phyloP scores from a whole-genome alignment of 1,139 yeast genomes.

The Taphrina sp. region DNA sequence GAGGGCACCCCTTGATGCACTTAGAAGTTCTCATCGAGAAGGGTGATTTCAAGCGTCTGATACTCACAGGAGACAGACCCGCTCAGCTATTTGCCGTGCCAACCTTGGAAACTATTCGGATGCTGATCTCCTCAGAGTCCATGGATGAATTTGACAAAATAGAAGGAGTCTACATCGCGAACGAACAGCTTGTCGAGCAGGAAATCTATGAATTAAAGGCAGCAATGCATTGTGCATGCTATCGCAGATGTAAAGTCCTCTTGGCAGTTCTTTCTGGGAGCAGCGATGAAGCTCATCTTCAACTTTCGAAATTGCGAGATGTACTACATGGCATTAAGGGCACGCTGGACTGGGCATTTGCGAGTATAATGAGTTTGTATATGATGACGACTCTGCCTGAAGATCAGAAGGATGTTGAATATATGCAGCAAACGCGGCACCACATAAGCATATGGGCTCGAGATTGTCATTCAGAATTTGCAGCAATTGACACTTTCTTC shows the following conservation, averaged over 20 bases:
- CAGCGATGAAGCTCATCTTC: neutral
- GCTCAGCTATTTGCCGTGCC: neutral
- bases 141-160: neutral
- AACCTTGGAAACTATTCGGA: neutral
- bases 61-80: neutral
- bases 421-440: neutral
- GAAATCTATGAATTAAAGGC: neutral
- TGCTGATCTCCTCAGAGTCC: neutral
- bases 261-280: neutral
- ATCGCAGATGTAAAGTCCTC: neutral
- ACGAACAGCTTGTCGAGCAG: neutral
- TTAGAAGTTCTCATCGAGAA: neutral
- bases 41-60: neutral
- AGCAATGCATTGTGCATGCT: conserved; percentile 6
- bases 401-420: neutral
- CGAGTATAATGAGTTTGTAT: neutral
- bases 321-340: neutral
- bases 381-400: neutral
- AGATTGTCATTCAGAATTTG: conserved; percentile 5
- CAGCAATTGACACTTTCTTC: conserved; percentile 1
- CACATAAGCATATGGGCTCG: neutral
- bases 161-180: too few relatives aligned
- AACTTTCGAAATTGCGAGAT: neutral
- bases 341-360: conserved; percentile 10
- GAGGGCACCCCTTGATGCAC: neutral